Evolutionary conservation across 345 rosid species (phyloP).

Genomic region (Mangifera indica): DNA sequence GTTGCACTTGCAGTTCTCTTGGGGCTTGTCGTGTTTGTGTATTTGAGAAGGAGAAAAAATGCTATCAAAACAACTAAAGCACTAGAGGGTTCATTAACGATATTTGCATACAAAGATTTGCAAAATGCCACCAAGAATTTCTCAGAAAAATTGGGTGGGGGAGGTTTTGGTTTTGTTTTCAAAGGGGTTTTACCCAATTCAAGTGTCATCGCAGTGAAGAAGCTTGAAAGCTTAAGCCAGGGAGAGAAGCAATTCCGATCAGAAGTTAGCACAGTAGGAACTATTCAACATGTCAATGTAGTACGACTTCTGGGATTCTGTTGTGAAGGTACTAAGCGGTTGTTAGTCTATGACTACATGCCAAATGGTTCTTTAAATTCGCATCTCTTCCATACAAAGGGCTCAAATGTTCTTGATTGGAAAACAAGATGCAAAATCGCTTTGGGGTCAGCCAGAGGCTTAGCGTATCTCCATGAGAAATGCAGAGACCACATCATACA

Average conservation of each 20-base stretch:
- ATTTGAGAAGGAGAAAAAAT: slow-evolving; percentile 37
- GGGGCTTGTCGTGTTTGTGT: slow-evolving; percentile 27
- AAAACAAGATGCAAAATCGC: slow-evolving; percentile 61
- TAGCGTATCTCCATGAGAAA: slow-evolving; percentile 45
- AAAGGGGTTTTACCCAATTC: slow-evolving; percentile 67
- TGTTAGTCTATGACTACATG: slow-evolving; percentile 26
- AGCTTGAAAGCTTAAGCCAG: slow-evolving; percentile 72
- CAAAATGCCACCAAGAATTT: slow-evolving; percentile 72
- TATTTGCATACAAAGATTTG: slow-evolving; percentile 64
- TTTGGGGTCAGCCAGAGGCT: slow-evolving; percentile 71
- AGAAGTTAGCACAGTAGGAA: slow-evolving; percentile 72
- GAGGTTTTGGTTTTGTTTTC: slow-evolving; percentile 88
- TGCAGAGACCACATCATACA: slow-evolving; percentile 19
- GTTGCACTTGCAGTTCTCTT: slow-evolving; percentile 29
- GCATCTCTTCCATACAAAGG: slow-evolving; percentile 12
- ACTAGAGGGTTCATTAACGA: slow-evolving; percentile 62
- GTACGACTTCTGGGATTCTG: slow-evolving; percentile 86
- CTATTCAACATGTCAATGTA: slow-evolving; percentile 74
- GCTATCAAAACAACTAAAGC: slow-evolving; percentile 26
- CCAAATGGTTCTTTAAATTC: slow-evolving; percentile 21
- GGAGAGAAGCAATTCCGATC: slow-evolving; percentile 92
- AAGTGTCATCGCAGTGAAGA: slow-evolving; percentile 68
- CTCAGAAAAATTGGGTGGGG: slow-evolving; percentile 76
- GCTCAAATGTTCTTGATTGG: slow-evolving; percentile 48
- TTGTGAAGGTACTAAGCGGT: slow-evolving; percentile 48